phyloP scores from a whole-genome alignment of 257 asterid species.

The Solanum stenotomum region DNA sequence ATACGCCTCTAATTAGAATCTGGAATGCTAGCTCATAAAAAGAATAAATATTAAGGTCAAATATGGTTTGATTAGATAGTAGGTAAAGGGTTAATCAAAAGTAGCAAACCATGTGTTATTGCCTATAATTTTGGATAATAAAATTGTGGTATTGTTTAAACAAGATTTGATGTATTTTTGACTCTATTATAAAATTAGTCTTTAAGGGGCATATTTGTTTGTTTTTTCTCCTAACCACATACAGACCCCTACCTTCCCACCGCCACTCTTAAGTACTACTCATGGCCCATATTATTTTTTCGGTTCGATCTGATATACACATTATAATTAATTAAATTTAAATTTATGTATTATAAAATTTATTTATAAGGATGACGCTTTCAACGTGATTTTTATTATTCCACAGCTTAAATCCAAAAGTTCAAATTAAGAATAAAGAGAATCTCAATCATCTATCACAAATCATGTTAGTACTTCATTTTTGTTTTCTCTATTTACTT shows the following conservation, averaged over 20 bases:
- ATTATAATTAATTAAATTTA: background rate
- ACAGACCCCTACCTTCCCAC: constrained; percentile 18
- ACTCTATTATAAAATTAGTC: constrained; percentile 4
- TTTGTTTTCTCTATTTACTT: background rate
- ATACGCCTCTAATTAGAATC: background rate
- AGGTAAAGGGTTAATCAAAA: constrained; percentile 7
- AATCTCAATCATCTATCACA: background rate
- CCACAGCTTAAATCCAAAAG: background rate
- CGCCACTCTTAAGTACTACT: background rate
- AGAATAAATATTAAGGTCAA: background rate
- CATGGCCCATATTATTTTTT: background rate
- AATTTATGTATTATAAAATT: background rate
- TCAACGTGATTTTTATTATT: rapidly evolving
- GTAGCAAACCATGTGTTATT: constrained; percentile 59
- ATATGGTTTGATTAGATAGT: constrained; percentile 13
- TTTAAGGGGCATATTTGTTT: constrained; percentile 18
- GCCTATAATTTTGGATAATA: constrained; percentile 26
- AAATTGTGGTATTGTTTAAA: constrained; percentile 5
- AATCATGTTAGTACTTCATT: background rate
- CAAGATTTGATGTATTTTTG: constrained; percentile 28
- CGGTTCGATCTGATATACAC: background rate
- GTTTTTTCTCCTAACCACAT: constrained; percentile 12
- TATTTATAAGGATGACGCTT: rapidly evolving
- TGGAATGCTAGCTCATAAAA: background rate
- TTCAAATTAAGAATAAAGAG: background rate